Conservation (phyloP, 2,329 filamentous ascomycete species). For the Phaeoacremonium minimum region DNA sequence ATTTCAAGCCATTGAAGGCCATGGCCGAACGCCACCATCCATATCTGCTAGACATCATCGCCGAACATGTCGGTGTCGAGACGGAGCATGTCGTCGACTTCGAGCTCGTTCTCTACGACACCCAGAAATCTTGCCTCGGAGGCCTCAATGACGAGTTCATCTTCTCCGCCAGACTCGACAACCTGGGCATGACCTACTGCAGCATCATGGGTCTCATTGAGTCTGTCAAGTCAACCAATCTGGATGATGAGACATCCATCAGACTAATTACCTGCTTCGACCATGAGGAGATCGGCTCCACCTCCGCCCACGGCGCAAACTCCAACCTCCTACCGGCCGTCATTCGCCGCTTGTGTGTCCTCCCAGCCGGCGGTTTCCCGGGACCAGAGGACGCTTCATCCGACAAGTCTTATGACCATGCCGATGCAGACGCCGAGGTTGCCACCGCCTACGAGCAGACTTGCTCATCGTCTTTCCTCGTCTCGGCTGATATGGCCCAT, state of each 20-base stretch:
- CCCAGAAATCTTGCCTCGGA: constrained; percentile 83
- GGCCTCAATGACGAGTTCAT: constrained; percentile 92
- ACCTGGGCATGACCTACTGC: constrained; percentile 95
- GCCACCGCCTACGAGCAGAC: constrained; percentile 91
- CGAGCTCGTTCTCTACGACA: constrained; percentile 95
- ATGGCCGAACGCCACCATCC: constrained; percentile 84
- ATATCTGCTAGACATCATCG: constrained; percentile 79
- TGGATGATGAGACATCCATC: constrained; percentile 76
- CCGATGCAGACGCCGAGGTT: constrained; percentile 55
- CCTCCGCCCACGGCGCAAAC: constrained; percentile 87
- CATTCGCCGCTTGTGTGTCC: constrained; percentile 77
- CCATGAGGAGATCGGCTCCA: constrained; percentile 94
- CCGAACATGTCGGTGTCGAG: constrained; percentile 68
- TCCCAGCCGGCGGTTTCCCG: constrained; percentile 55
- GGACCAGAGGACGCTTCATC: constrained; percentile 34
- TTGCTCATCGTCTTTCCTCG: constrained; percentile 82
- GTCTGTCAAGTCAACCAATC: constrained; percentile 60
- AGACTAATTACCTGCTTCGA: constrained; percentile 94
- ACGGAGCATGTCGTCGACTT: constrained; percentile 81
- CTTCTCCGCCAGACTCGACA: constrained; percentile 93
- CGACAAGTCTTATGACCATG: constrained; percentile 61
- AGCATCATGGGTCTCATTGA: constrained; percentile 79
- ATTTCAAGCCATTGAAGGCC: constrained; percentile 70
- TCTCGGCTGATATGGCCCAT: constrained; percentile 98
- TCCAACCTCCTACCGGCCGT: constrained; percentile 88